Evolutionary conservation across 2,329 filamentous ascomycete species (phyloP).

Genomic region (Basipetospora sp.): DNA sequence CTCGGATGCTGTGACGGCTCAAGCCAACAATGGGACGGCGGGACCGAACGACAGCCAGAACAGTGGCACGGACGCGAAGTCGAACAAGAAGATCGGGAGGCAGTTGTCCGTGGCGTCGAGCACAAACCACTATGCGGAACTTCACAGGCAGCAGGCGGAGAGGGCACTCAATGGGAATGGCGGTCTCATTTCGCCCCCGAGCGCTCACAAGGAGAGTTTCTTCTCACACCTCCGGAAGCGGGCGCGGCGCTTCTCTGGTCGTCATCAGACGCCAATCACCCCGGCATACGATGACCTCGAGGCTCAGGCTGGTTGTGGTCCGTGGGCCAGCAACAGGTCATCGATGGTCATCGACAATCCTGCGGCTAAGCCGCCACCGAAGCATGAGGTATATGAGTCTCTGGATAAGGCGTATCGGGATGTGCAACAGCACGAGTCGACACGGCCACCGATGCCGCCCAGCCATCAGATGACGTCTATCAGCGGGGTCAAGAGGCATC

Average conservation of each 20-base stretch:
- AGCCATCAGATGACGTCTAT: conserved; percentile 33
- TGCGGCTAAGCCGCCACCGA: conserved; percentile 31
- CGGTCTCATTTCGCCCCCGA: conserved; percentile 60
- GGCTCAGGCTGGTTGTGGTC: conserved; percentile 78
- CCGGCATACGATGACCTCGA: conserved; percentile 76
- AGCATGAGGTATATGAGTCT: conserved; percentile 44
- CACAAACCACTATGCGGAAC: conserved; percentile 81
- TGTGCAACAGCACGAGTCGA: conserved; percentile 34
- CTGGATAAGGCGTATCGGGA: conserved; percentile 44
- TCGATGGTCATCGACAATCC: conserved; percentile 62
- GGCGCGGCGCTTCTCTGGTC: conserved; percentile 78
- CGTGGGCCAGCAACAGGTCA: conserved; percentile 74
- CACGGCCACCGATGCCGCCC: conserved; percentile 35
- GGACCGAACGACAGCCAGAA: conserved; percentile 23
- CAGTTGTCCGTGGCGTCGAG: conserved; percentile 86
- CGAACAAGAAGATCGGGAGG: conserved; percentile 77
- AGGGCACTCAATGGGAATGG: conserved; percentile 71
- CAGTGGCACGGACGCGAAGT: conserved; percentile 37
- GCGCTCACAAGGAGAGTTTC: conserved; percentile 83
- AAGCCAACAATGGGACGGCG: conserved; percentile 46
- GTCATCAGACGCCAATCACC: conserved; percentile 69
- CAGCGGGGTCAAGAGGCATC: conserved; percentile 46
- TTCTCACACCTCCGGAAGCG: conserved; percentile 94
- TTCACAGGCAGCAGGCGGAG: conserved; percentile 82
- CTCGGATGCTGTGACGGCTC: conserved; percentile 82